Evolutionary conservation across 495 filamentous ascomycete genomes (phyloP), one percentile per base, ranked within the genome.

Genomic region (Penicillium simplicissimum): DNA sequence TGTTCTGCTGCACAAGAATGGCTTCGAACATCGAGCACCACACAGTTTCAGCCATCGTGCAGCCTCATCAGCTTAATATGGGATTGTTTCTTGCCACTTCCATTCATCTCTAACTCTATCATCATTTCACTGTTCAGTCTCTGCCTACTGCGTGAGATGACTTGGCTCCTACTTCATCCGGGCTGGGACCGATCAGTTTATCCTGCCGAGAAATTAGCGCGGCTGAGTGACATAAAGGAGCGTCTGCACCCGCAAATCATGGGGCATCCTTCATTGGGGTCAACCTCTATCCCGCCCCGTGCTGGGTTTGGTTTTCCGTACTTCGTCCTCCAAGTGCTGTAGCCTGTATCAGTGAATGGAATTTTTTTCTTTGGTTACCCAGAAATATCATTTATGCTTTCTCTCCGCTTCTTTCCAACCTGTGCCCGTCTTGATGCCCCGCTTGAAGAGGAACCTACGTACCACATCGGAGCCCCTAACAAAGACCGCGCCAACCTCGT

Each of bases 121-220:
- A 38, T 37, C 19, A 11, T 48, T 10, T 13, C 37, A 11, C 21
- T 23, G 33, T 42, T 55, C 52, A 42, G 33, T 48, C 48, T 23
- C 33, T n/a, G n/a, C 37, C 33, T 14, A 5, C 43, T 25, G 10
- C 52, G 34, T 47, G 23, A 21, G 15, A 17, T 59, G 37, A 52
- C 43, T 43, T 59, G 59, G 52, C 61, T 55, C 57, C 52, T 63
- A 25, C 61, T 56, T 36, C 33, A 63, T 63, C 17, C 52, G 57
- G 52, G 13, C 43, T 56, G 56, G 61, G 40, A 59, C 43, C 52
- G 57, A 55, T 59, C 36, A 55, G 31, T n/a, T 14, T 31, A 40
- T 38, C 45, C 45, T 49, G 19, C 59, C 51, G 59, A 43, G 25
- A 17, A 14, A 37, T 56, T 43, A 51, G 54, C 59, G 59, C 52